phyloP scores from a whole-genome alignment of 805 yeast species.

The Suhomyces emberorum region DNA sequence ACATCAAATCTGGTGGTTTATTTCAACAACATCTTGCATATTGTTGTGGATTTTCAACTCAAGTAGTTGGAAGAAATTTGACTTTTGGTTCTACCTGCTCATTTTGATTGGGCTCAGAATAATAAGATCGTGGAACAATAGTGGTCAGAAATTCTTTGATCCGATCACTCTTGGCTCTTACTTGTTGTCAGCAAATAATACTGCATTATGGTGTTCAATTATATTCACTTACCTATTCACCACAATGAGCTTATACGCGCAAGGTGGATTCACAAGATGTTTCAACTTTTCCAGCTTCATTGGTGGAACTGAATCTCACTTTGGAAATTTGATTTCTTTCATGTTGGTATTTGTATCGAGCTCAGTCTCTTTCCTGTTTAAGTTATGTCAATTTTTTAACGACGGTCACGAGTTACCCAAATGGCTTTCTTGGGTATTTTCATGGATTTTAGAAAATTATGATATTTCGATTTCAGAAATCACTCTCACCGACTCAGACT shows the following conservation, averaged over 20 bases:
- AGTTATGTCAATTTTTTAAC: conserved; percentile 48
- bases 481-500: conserved; percentile 5
- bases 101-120: conserved; percentile 46
- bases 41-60: conserved; percentile 4
- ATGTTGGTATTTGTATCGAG: conserved; percentile 45
- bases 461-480: conserved; percentile 20
- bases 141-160: conserved; percentile 77
- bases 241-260: conserved; percentile 17
- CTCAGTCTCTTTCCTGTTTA: conserved; percentile 49
- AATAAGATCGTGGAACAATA: conserved; percentile 79
- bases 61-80: not conserved
- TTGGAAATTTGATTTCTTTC: conserved; percentile 39
- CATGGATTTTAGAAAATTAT: conserved; percentile 29
- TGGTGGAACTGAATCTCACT: conserved; percentile 9
- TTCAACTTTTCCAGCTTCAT: conserved; percentile 11
- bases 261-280: conserved; percentile 24
- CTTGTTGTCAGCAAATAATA: conserved; percentile 27
- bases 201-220: conserved; percentile 48
- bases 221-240: conserved; percentile 34
- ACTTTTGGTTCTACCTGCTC: conserved; percentile 3
- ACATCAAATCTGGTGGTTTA: conserved; percentile 91
- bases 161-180: conserved; percentile 36
- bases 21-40: conserved; percentile 17
- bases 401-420: conserved; percentile 55
- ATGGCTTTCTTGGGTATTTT: conserved; percentile 22